Base-by-base conservation (phyloP, 805 yeast species). In the Candida easanensis region DNA sequence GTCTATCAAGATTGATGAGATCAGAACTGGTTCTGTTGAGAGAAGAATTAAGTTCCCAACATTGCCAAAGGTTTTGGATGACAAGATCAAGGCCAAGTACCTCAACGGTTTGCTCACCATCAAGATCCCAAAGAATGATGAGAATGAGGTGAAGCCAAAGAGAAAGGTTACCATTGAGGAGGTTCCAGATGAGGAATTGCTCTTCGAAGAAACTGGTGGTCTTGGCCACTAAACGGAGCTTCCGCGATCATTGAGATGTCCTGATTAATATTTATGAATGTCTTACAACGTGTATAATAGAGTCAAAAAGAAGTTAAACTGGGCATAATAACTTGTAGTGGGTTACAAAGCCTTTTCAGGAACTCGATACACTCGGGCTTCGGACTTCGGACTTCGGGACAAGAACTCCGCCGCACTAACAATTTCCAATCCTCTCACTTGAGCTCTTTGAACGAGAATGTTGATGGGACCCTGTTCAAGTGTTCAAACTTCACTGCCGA, bases 11-110 rank as follows among this genome's bases (percentile, higher is more conserved):
- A 68, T 76, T 18, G 65, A 76, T 19, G 85, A 80, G 60, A 68
- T 79, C 43, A 71, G 75, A 56, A 69, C 75, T 30, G 85, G 84
- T 13, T 66, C 73, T 1, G 74, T 80, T 54, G 80, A 77, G 57
- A 73, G 85, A 64, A 68, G 75, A 27, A 59, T 80, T 39, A 77
- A 74, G 48, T 70, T 80, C 55, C 83, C 84, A 17, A 66, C 70
- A 2, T 59, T 72, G 38, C 81, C 82, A 36, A 65, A 70, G 41
- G 69, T 79, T 30, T 61, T 69, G 28, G 84, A 80, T 44, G 79
- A 74, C 17, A 65, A 62, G 22, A 78, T 80, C 47, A 70, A 66
- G 44, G 84, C 83, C 5, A 70, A 71, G 41, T 76, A 76, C 49
- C 57, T 58, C 31, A 76, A 78, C 51, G 85, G 85, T 19, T 58